Percentiles rank a stretch among this genome's conserved stretches.
Conservation (phyloP, 73 alveolate species). For the Breviolum minutum region DNA sequence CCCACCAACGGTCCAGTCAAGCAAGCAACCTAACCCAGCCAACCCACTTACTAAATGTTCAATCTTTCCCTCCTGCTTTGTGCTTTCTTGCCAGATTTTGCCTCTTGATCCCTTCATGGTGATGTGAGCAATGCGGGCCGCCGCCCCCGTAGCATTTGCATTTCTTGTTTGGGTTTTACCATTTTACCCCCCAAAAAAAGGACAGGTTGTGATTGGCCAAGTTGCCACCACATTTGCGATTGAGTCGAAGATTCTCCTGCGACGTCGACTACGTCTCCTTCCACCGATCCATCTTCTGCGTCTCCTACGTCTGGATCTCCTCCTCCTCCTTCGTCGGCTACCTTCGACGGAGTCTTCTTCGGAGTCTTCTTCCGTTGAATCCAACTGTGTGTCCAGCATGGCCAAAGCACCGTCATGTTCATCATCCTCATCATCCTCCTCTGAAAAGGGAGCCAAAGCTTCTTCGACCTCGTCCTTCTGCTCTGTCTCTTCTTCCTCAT, state of each 20-base stretch:
- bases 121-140: no score
- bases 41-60: no score
- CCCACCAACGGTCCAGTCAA: no score
- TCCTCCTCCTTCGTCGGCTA: not conserved
- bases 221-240: not conserved
- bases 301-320: not conserved
- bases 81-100: no score
- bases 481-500: not conserved
- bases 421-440: not conserved
- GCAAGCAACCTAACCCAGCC: no score
- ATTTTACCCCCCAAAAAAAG: no score
- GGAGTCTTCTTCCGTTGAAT: not conserved
- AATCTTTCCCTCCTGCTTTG: no score
- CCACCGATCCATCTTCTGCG: conserved; percentile 55
- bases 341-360: conserved; percentile 2
- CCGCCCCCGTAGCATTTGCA: no score
- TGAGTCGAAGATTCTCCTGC: not conserved
- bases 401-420: not conserved
- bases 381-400: not conserved
- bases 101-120: no score
- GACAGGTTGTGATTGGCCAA: not conserved
- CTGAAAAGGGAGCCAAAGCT: no score
- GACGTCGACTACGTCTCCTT: conserved; percentile 59
- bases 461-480: not conserved
- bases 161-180: no score